Base-by-base conservation (phyloP, 1,139 yeast species). In the Tardiomyces digboiensis region DNA sequence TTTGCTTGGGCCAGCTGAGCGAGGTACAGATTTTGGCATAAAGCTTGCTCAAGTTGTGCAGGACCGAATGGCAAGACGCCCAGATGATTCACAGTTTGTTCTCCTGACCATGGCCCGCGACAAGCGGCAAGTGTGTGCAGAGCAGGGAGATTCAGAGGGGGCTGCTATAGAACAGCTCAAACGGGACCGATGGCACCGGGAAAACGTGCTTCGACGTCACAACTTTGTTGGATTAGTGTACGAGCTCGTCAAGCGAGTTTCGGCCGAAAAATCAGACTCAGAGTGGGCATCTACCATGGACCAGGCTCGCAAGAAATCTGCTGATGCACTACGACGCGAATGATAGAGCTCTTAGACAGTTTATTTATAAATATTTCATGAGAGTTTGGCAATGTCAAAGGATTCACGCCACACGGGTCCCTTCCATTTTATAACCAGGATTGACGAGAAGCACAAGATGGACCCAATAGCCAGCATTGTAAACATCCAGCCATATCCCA, bases 401-500 rank as follows among this genome's bases (percentile, higher is more conserved):
- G 73, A 70, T 43, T 79, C 81, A 55, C 95, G 71, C 75, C 84
- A 80, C 44, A 71, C 60, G 13, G 72, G 71, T 26, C 94, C 91
- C 47, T 67, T 68, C 49, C 56, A 64, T 59, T 81, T 82, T 51
- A 84, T 67, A 8, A 76, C 56, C 2, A 75, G 40, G 26, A 84
- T 58, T 2, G 68, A 56, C 2, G 68, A 44, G 3, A 78, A 63
- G 13, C 78, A 62, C 1, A 75, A 61, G 2, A 72, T 52, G 12
- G 81, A 49, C 12, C 55, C 56, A 44, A 19, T 82, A 12, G 82
- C 78, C 45, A 82, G 65, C 53, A 86, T 81, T 13, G 83, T 71
- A 53, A 76, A 80, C 46, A 85, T 66, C 53, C 83, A 75, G 0
- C 95, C 95, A 1, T 76, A 68, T 0, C 89, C 88, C 57, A 87